Evolutionary conservation across 768 basidiomycete species (phyloP), one percentile per base, ranked within the genome.

Genomic region (Auricularia cornea): DNA sequence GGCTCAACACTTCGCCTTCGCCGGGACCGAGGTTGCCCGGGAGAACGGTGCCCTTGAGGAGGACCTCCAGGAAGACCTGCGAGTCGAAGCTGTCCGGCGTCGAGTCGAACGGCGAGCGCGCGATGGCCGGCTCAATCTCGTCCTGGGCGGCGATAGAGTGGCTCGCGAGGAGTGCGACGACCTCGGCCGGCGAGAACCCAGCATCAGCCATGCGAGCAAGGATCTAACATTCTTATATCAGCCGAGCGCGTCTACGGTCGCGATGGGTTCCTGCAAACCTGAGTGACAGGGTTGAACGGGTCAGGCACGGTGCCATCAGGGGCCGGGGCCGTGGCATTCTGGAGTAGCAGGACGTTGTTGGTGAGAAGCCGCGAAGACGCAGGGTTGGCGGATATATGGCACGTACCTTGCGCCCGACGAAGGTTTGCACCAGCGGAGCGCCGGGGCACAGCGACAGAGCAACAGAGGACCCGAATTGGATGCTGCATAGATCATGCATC

Each of bases 1-100:
- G 67, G 18, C 70, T 81, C 77, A 54, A 78, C 79, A 32, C 71
- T 67, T 69, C 67, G 66, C 76, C 77, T 20, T 71, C 71, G 30
- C 71, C 72, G 20, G 72, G 69, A 51, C 67, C 64, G 40, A 30
- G 16, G 12, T 75, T 71, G 18, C 80, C 78, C 52, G 73, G 73
- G 68, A 71, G 73, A 41, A 62, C 44, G 30, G 64, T 68, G 57
- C 73, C 72, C n/a, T 62, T 62, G 28, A 73, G 68, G 65, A 71
- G 64, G 31, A 69, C 68, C 64, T 72, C 70, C 57, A 72, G 68
- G 59, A 68, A 72, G 63, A 69, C 51, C 56, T 66, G 66, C 16
- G 63, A 68, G 59, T 70, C 65, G 64, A 68, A 68, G 23, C 51
- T 60, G 61, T 64, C 56, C 35, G 66, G 66, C 16, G 64, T 66